Evolutionary conservation across 805 yeast genomes (phyloP), one percentile per base, ranked within the genome.

Genomic region (Yueomyces sp.): DNA sequence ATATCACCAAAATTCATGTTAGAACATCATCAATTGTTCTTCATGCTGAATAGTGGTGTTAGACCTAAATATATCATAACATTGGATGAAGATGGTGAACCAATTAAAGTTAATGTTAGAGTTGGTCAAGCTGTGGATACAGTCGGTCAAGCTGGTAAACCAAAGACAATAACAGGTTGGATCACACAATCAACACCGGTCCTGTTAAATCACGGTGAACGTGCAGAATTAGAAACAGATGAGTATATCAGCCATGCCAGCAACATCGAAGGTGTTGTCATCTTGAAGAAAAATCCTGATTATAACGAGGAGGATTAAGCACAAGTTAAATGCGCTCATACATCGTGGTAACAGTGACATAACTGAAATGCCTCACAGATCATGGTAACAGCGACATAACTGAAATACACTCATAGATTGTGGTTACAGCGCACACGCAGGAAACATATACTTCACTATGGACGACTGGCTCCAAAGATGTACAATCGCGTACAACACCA

Each of bases 71-170:
- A 84, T 80, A 75, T 92, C 51, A 73, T 92, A 36, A 90, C 99
- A 0, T 85, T 92, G 40, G 95, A 90, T 62, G 96, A 88, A 61
- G 78, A 82, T 30, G 75, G 90, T 62, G 78, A 87, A 52, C 96
- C 96, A 36, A 67, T 92, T 49, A 90, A 90, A 69, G 97, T 92
- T 7, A 90, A 86, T 52, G 98, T 92, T 7, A 77, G 99, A 59
- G 97, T 92, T 31, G 99, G 99, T 49, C 96, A 90, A 67, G 97
- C 98, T 5, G 97, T 92, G 30, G 98, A 92, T 61, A 86, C 88
- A 37, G 97, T 92, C 49, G 99, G 98, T 33, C 97, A 90, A 64
- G 99, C 97, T 0, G 99, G 99, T 68, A 86, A 85, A 54, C 99
- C 98, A 41, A 92, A 92, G 71, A 88, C 96, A 9, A 92, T 92